Conservation (phyloP, 2,329 filamentous ascomycete species). For the Ophiosphaerella herpotricha region DNA sequence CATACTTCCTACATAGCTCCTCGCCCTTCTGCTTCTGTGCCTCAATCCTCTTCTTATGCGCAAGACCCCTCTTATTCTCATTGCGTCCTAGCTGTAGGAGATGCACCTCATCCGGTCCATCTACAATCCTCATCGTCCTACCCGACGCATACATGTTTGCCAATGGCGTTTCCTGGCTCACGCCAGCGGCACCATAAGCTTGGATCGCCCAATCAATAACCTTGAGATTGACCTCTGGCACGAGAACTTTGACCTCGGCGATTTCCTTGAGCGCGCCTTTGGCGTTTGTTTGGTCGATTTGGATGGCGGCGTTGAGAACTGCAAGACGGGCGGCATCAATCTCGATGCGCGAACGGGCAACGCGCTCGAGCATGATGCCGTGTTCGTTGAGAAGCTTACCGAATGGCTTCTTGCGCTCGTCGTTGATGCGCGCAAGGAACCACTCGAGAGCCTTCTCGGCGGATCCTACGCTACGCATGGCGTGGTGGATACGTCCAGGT, state of each 20-base stretch:
- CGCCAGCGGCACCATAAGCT: constrained; percentile 86
- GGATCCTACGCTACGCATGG: constrained; percentile 91
- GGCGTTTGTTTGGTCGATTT: constrained; percentile 87
- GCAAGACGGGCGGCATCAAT: constrained; percentile 89
- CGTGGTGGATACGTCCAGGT: constrained; percentile 95
- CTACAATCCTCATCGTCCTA: constrained; percentile 81
- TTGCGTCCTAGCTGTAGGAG: constrained; percentile 76
- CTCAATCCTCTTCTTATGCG: constrained; percentile 65
- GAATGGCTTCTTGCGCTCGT: constrained; percentile 87
- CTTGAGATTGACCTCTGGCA: constrained; percentile 78
- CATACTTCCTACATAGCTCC: constrained; percentile 67
- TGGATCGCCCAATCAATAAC: constrained; percentile 96
- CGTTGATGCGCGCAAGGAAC: constrained; percentile 93
- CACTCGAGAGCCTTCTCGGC: constrained; percentile 91
- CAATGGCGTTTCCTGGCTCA: constrained; percentile 92
- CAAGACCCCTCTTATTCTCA: constrained; percentile 72
- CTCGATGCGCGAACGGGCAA: constrained; percentile 88
- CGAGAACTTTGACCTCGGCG: constrained; percentile 90
- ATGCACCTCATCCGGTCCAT: constrained; percentile 94
- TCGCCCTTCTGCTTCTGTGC: constrained; percentile 68
- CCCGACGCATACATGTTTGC: constrained; percentile 76
- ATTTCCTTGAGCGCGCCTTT: constrained; percentile 93
- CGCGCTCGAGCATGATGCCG: constrained; percentile 93
- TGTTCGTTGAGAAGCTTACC: constrained; percentile 85
- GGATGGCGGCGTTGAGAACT: constrained; percentile 92